Conservation (phyloP, 441 rosid genomes). For the Populus hybrid region DNA sequence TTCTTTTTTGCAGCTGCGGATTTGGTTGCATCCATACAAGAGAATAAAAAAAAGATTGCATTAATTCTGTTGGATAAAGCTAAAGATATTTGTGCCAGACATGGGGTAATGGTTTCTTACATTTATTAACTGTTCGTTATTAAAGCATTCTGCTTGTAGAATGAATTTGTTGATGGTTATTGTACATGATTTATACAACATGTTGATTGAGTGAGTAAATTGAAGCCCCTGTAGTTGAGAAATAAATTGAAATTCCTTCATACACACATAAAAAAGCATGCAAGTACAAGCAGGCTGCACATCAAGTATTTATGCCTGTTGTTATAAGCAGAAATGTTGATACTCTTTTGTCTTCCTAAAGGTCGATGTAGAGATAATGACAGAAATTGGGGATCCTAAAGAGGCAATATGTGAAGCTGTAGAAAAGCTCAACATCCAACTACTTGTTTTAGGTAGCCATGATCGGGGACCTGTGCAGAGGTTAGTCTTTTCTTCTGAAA, state of each 20-base stretch:
- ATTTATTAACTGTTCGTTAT: not conserved
- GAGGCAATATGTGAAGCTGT: slow-evolving; percentile 55
- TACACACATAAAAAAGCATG: not conserved
- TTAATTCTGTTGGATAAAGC: slow-evolving; percentile 46
- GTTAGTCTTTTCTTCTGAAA: slow-evolving; percentile 32
- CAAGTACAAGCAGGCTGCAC: not conserved
- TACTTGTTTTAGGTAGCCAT: slow-evolving; percentile 65
- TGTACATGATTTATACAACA: not conserved
- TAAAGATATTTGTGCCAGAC: slow-evolving; percentile 45
- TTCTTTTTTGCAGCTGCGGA: slow-evolving; percentile 45
- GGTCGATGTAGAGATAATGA: slow-evolving; percentile 47
- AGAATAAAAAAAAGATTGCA: slow-evolving; percentile 47
- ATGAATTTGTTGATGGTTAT: not conserved
- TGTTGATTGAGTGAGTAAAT: not conserved
- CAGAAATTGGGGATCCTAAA: slow-evolving; percentile 63
- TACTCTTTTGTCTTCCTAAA: slow-evolving; percentile 14
- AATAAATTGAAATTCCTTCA: not conserved
- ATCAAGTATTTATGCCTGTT: not conserved
- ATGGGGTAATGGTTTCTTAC: slow-evolving; percentile 44
- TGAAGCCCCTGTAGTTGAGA: not conserved
- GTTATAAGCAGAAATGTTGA: not conserved
- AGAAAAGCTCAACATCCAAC: slow-evolving; percentile 50
- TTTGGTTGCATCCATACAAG: slow-evolving; percentile 42
- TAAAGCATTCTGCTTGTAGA: not conserved
- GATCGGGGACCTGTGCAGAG: slow-evolving; percentile 61